Percentiles rank a stretch among this genome's conserved stretches.
Conservation (phyloP, 2,329 filamentous ascomycete species). For the Botrytis fabae region DNA sequence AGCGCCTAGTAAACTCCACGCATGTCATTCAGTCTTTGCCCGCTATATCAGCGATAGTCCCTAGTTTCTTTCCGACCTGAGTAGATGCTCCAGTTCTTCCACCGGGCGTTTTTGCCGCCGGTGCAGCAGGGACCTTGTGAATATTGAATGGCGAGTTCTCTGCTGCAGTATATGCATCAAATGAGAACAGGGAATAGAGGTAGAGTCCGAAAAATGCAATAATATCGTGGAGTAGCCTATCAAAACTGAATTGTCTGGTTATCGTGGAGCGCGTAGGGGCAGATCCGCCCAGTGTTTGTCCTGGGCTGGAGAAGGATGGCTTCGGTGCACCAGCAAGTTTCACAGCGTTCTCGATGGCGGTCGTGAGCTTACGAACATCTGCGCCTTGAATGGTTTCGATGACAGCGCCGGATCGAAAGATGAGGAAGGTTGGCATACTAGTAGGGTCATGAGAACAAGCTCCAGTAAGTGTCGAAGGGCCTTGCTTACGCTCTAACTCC, state of each 20-base stretch:
- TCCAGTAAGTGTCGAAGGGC: slow-evolving; percentile 10
- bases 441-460: slow-evolving; percentile 23
- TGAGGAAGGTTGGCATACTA: slow-evolving; percentile 88
- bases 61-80: slow-evolving; percentile 38
- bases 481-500: slow-evolving; percentile 68
- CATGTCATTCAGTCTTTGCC: slow-evolving; percentile 12
- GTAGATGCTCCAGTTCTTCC: slow-evolving; percentile 38
- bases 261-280: slow-evolving; percentile 13
- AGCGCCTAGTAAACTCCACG: slow-evolving; percentile 11
- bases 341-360: slow-evolving; percentile 71
- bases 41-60: slow-evolving; percentile 40
- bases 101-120: slow-evolving; percentile 25
- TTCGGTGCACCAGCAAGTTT: slow-evolving; percentile 50
- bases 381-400: slow-evolving; percentile 80
- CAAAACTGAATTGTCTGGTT: slow-evolving; percentile 17
- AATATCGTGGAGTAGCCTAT: slow-evolving; percentile 15
- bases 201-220: slow-evolving; percentile 59
- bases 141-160: slow-evolving; percentile 61
- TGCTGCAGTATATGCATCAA: slow-evolving; percentile 63
- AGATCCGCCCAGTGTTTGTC: slow-evolving; percentile 57
- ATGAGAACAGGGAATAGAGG: slow-evolving; percentile 61
- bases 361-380: slow-evolving; percentile 71
- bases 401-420: slow-evolving; percentile 75
- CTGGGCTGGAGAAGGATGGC: slow-evolving; percentile 54
- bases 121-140: slow-evolving; percentile 39